Percentiles rank a stretch among this genome's conserved stretches.
Evolutionary conservation across 1,284 basidiomycete genomes (phyloP).

Genomic region (Ceratobasidium sp.): DNA sequence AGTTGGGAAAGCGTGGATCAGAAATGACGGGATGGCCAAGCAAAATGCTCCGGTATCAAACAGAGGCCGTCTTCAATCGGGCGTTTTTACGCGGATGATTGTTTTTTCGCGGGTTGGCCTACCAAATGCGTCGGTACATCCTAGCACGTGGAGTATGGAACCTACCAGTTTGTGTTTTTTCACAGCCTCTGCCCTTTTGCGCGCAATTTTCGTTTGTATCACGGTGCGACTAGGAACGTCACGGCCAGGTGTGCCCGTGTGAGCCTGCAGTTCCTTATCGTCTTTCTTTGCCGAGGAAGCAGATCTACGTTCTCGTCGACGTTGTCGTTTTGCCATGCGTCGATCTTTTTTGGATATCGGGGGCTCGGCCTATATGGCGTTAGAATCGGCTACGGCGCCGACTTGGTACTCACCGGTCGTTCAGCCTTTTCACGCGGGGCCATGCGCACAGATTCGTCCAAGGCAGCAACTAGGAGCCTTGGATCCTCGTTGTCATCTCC

Average conservation of each 20-base stretch:
- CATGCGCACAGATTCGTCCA: slow-evolving; percentile 30
- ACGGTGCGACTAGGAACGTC: neutral
- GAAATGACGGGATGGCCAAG: slow-evolving; percentile 9
- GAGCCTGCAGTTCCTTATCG: neutral
- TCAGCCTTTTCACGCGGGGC: slow-evolving; percentile 6
- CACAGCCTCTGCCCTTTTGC: slow-evolving; percentile 15
- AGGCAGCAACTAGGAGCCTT: slow-evolving; percentile 36
- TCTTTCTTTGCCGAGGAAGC: neutral
- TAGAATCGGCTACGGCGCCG: neutral
- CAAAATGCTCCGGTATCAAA: neutral
- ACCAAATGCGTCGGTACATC: neutral
- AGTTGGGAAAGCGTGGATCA: slow-evolving; percentile 26
- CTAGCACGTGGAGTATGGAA: neutral
- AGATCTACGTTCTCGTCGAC: slow-evolving; percentile 35
- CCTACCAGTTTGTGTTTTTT: slow-evolving; percentile 35
- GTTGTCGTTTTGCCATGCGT: slow-evolving; percentile 33
- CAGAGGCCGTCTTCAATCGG: neutral
- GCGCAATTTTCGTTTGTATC: slow-evolving; percentile 27
- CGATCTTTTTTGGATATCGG: slow-evolving; percentile 21
- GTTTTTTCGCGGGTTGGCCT: slow-evolving; percentile 1
- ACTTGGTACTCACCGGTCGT: neutral
- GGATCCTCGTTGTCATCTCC: slow-evolving; percentile 30
- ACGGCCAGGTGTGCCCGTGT: no score
- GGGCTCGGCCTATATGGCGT: slow-evolving; percentile 14
- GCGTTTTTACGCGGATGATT: neutral